Evolutionary conservation across 1,139 yeast genomes (phyloP), one percentile per base, ranked within the genome.

Genomic region (Debaryomyces singareniensis): DNA sequence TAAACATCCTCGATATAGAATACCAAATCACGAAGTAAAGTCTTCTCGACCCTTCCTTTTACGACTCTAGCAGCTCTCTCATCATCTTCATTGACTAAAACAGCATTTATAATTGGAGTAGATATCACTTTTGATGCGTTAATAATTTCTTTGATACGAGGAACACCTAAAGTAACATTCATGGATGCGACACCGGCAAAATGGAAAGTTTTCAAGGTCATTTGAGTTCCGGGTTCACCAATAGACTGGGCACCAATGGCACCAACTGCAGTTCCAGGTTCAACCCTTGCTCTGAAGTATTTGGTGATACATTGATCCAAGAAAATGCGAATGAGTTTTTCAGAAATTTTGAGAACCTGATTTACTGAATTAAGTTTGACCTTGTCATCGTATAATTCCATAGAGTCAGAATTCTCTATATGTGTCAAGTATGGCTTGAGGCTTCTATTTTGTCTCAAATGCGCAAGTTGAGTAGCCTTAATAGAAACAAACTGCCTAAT

Each of bases 111-210:
- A 51, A 93, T 93, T 1, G 99, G 99, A 2, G 98, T 93, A 4
- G 96, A 85, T 45, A 93, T 93, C 11, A 78, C 76, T 55, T 93
- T 93, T 13, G 96, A 85, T 1, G 98, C 99, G 58, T 91, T 93
- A 53, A 91, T 91, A 53, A 91, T 91, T 68, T 91, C 99, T 61
- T 91, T 91, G 52, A 91, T 91, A 72, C 98, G 96, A 24, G 98
- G 98, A 28, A 91, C 98, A 75, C 98, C 98, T 45, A 91, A 73
- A 0, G 98, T 91, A 43, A 91, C 95, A 65, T 91, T 91, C 98
- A 91, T 91, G 29, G 96, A 84, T 20, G 98, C 98, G 36, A 91
- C 98, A 69, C 98, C 98, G 47, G 98, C 98, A 70, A 91, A 91
- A 68, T 91, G 98, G 85, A 91, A 91, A 50, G 98, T 91, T 61